A percentile compares a stretch with the other conserved stretches of the same genome.
Conservation (phyloP, 2,329 filamentous ascomycete genomes). For the Alternaria longipes region DNA sequence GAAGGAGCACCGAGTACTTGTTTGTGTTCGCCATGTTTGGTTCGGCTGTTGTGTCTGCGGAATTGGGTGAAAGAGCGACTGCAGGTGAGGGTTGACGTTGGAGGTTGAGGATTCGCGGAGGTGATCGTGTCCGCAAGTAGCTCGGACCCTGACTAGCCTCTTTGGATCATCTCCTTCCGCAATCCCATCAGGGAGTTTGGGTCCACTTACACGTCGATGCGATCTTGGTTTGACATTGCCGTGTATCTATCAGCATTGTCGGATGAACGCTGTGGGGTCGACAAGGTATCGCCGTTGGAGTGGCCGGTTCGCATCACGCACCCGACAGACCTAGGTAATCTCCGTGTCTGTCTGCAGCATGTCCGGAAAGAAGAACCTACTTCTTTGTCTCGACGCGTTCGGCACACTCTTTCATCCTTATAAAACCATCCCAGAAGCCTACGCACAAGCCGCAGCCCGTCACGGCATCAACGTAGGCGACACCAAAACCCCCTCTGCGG, state of each 20-base stretch:
- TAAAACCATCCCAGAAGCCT: constrained; percentile 62
- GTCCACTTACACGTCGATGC: neutral
- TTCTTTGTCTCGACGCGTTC: constrained; percentile 71
- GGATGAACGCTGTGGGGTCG: neutral
- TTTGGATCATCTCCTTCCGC: constrained; percentile 29
- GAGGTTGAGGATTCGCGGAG: constrained; percentile 30
- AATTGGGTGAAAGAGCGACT: constrained; percentile 42
- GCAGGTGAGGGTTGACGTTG: constrained; percentile 26
- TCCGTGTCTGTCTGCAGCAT: constrained; percentile 18
- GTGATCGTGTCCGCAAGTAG: constrained; percentile 39
- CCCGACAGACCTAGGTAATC: neutral
- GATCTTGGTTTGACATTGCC: neutral
- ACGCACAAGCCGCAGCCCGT: constrained; percentile 61
- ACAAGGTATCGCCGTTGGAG: neutral
- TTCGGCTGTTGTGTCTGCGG: constrained; percentile 20
- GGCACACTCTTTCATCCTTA: constrained; percentile 69
- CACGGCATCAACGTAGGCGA: constrained; percentile 59
- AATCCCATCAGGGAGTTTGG: neutral
- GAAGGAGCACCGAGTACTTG: constrained; percentile 97
- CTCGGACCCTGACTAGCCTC: constrained; percentile 30
- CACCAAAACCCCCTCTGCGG: constrained; percentile 33
- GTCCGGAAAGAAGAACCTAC: constrained; percentile 55
- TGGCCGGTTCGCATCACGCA: neutral
- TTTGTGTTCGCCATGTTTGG: constrained; percentile 59
- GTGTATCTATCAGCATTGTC: neutral